These are phyloP conservation scores for Arthrobotrys musiformis DNA, from an alignment of 2,329 filamentous ascomycete species.

Conservation along the genomic window DNA sequence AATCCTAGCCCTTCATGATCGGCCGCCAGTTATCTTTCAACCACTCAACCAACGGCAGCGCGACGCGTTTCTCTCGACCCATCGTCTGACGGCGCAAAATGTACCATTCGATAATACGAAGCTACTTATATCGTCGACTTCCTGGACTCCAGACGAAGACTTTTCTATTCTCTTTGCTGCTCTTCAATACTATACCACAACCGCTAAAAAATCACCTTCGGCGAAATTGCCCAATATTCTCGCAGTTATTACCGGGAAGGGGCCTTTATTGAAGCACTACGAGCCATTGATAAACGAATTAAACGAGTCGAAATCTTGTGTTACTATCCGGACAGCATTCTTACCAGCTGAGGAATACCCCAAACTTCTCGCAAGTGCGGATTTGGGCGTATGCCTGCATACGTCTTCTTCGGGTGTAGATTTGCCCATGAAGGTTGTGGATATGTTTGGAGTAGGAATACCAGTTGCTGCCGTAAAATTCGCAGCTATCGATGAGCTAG, in stretches of 20 bases:
- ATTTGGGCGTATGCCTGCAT: conserved; percentile 90
- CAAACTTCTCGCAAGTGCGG: conserved; percentile 80
- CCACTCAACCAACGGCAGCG: conserved; percentile 70
- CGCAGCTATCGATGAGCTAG: conserved; percentile 89
- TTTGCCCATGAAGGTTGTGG: conserved; percentile 98
- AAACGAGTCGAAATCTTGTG: conserved; percentile 70
- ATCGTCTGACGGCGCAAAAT: conserved; percentile 73
- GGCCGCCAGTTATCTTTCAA: conserved; percentile 83
- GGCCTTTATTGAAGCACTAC: conserved; percentile 83
- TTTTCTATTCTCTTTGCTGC: conserved; percentile 88
- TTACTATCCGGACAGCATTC: conserved; percentile 84
- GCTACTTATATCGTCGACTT: conserved; percentile 90
- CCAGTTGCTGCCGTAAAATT: conserved; percentile 88
- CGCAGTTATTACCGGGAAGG: conserved; percentile 93
- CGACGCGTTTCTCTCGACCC: conserved; percentile 70
- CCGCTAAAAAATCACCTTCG: conserved; percentile 57
- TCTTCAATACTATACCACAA: conserved; percentile 73
- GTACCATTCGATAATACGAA: conserved; percentile 68
- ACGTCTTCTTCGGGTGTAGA: conserved; percentile 95
- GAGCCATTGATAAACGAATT: conserved; percentile 73
- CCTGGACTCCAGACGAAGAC: conserved; percentile 97
- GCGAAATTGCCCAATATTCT: conserved; percentile 73
- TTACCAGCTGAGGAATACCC: conserved; percentile 87
- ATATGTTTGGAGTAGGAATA: conserved; percentile 96
- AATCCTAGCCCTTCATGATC: conserved; percentile 82